phyloP scores from a whole-genome alignment of 768 basidiomycete genomes.

The Serendipita sp. region DNA sequence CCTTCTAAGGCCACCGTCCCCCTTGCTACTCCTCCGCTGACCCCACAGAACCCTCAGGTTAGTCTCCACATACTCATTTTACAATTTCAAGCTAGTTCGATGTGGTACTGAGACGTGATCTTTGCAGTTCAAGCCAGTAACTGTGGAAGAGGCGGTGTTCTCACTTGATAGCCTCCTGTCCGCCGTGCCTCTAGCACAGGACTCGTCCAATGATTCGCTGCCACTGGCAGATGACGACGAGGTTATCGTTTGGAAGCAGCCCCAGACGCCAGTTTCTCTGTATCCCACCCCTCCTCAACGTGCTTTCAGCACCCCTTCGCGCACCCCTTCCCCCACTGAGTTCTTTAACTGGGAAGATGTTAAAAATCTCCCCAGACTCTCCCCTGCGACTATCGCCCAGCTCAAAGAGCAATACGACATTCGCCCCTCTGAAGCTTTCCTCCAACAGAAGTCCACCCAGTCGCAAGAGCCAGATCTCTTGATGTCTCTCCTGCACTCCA shows the following conservation, averaged over 20 bases:
- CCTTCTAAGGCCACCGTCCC: neutral
- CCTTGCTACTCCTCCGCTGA: neutral
- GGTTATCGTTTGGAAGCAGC: constrained; percentile 7
- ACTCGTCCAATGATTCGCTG: neutral
- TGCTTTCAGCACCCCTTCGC: constrained; percentile 5
- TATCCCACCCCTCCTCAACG: neutral
- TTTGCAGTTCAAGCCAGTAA: neutral
- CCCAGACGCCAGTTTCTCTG: neutral
- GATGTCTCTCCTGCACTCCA: constrained; percentile 4
- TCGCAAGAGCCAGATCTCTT: constrained; percentile 6
- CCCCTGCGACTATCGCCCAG: constrained; percentile 5
- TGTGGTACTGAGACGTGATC: constrained; percentile 1
- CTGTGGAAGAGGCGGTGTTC: constrained; percentile 6
- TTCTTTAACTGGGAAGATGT: constrained; percentile 6
- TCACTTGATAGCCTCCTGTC: neutral
- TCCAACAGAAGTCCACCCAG: neutral
- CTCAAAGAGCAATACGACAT: constrained; percentile 9
- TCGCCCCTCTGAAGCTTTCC: constrained; percentile 7
- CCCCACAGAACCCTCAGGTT: neutral
- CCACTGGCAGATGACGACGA: constrained; percentile 3
- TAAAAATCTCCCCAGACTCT: constrained; percentile 4
- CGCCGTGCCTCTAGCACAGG: neutral
- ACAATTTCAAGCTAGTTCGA: too few relatives aligned
- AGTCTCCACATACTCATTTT: neutral
- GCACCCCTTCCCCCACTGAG: constrained; percentile 1